Conservation (phyloP, 202 grass and related monocot genomes). For the Saccharum hybrid region DNA sequence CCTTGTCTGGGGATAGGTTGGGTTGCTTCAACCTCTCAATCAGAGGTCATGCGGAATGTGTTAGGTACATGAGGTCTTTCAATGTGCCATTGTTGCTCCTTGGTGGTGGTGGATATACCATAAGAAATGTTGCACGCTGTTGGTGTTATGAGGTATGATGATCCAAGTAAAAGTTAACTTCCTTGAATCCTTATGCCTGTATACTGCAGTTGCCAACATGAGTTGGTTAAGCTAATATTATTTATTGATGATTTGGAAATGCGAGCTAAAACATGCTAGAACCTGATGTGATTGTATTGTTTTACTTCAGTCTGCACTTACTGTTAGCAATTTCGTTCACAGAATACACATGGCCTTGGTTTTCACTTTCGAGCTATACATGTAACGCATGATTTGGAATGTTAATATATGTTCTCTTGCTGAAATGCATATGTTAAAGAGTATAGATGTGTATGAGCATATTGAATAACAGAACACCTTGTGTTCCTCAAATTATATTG, state of each 20-base stretch:
- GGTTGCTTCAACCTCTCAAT: constrained; percentile 96
- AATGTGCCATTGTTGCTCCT: constrained; percentile 88
- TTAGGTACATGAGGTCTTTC: constrained; percentile 94
- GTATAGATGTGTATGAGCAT: not conserved
- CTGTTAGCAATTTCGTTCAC: not conserved
- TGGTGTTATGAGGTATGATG: constrained; percentile 96
- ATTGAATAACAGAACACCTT: not conserved
- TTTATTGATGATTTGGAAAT: constrained; percentile 18
- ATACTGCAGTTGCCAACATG: not conserved
- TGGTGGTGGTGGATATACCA: constrained; percentile 93
- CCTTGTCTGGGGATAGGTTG: constrained; percentile 82
- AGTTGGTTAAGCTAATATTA: not conserved
- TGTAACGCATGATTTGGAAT: not conserved
- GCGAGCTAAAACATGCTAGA: not conserved
- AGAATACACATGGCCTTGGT: not conserved
- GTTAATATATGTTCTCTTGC: not conserved
- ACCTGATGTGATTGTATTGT: constrained; percentile 16
- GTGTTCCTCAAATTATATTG: not conserved
- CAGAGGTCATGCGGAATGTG: constrained; percentile 84
- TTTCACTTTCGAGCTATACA: not conserved
- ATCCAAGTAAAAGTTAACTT: not conserved
- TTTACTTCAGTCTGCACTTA: not conserved
- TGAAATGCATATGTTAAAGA: not conserved
- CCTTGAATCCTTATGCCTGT: not conserved
- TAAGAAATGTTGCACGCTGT: constrained; percentile 92